Base-by-base conservation (phyloP, 257 asterid genomes). In the Fraxinus anomala region DNA sequence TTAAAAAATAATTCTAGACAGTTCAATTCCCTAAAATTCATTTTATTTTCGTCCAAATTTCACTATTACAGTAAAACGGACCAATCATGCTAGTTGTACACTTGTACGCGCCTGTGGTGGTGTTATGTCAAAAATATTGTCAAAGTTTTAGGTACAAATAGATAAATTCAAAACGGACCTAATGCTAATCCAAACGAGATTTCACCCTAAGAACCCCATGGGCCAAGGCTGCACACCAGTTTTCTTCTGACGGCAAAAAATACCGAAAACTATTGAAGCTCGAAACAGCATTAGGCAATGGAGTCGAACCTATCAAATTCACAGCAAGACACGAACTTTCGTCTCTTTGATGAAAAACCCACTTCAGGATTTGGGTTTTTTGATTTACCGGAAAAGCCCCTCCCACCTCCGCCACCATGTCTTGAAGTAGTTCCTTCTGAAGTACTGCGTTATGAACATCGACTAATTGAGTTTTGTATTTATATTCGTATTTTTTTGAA, bases 321-420 rank as follows among this genome's bases (percentile, higher is more conserved):
- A n/a, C 68, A 85, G 1, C 56, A 76, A 70, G 90, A 82, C 68
- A 74, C 82, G 47, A 40, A 10, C 12, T 95, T 87, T 82, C 86
- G 89, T 49, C 87, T 91, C 10, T 91, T 90, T 77, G 94, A 80
- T 77, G 94, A 83, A 51, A 90, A 81, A 26, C 81, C 92, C 59
- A 79, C 82, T 73, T 49, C 87, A 8, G 94, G 86, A 11, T 80
- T 77, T 70, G 90, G 92, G 4, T 90, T 91, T 75, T 81, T 86
- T 10, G 89, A 91, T 47, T 82, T 78, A 81, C 84, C 91, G 0
- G 90, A 87, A 66, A 84, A 87, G 73, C 81, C 93, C 51, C 86
- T 73, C 61, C 87, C 87, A 24, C 91, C 96, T 1, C 94, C 90
- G 19, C 99, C 98, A 71, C 95, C 97, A 40, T 89, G 87, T 85